Evolutionary conservation across 2,329 filamentous ascomycete species (phyloP), one percentile per base, ranked within the genome.

Genomic region (Xylariaceae sp.): DNA sequence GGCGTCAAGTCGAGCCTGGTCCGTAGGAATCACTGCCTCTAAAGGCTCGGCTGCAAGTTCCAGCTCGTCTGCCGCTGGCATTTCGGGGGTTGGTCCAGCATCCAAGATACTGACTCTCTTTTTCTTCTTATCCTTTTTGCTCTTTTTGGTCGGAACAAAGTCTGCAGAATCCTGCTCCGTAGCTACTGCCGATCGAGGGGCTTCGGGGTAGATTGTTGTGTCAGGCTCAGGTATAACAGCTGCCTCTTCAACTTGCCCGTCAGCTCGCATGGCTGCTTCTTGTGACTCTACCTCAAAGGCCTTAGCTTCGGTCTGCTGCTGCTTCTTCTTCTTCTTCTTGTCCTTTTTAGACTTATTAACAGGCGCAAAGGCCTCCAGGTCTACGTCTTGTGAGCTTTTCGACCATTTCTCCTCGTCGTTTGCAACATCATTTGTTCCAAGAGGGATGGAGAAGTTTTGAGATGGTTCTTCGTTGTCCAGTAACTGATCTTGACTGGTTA

Each of bases 281-380:
- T 32, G 27, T 32, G 25, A 33, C 29, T 39, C 37, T n/a, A 16
- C 29, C 17, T 22, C 39, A 19, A 44, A 43, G 37, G 51, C 40
- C 47, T 27, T 33, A 16, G 44, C 35, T 32, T 37, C 25, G 40
- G 20, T 16, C 25, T 41, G 25, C 19, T 41, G 25, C 19, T 36
- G 22, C 14, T 56, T 46, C 21, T 48, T 46, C 16, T 22, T 37
- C 41, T 56, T 42, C 37, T 57, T 54, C 40, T 59, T 56, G 22
- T 51, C 41, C 41, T 68, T 67, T 49, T 67, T 66, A 22, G 55
- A 56, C 46, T 64, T 67, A 47, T 62, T 64, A 22, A 52, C 47
- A 6, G 49, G 42, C 6, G 44, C 46, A 39, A 47, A 37, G n/a
- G 60, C 55, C 7, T 53, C 40, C 3, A 14, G 33, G 29, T 37